Base-by-base conservation (phyloP, 257 asterid species). In the Verbascum thapsus region DNA sequence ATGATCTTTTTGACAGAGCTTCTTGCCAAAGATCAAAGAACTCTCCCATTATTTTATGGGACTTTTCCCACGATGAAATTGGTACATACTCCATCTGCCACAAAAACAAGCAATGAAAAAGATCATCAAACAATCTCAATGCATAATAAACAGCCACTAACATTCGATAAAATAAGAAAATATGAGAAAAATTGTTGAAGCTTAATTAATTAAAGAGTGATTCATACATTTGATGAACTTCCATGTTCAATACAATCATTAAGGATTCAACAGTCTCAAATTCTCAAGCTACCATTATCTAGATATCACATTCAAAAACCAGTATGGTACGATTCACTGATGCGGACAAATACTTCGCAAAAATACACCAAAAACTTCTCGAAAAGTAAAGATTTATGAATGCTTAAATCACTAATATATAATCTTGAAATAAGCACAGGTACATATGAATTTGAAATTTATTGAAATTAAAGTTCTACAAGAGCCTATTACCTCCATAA, bases 81-180 rank as follows among this genome's bases (percentile, higher is more conserved):
- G 97, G 96, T 26, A 79, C 80, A 71, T 87, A 89, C 79, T 92
- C 96, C 91, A 92, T 85, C 99, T 92, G 88, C 83, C 78, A 83
- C 37, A 45, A 20, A 67, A 53, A 47, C 11, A 68, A 58, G 65
- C n/a, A n/a, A n/a, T 63, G 13, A 70, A 40, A 17, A 15, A 9
- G 48, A n/a, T 34, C 10, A 35, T 54, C 63, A 10, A 65, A 49
- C 47, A 59, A 10, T 52, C 42, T 66, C 48, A 17, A 7, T 3
- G 40, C 50, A 26, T 3, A 13, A 19, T 38, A 34, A 34, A 38
- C 10, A n/a, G n/a, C n/a, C n/a, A n/a, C n/a, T n/a, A n/a, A n/a
- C n/a, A n/a, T n/a, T n/a, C n/a, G n/a, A n/a, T n/a, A n/a, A n/a
- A n/a, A n/a, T n/a, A n/a, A n/a, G n/a, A n/a, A n/a, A n/a, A n/a